Evolutionary conservation across 139 green algal genomes (phyloP), one percentile per base, ranked within the genome.

Genomic region (Bryopsis sp.): DNA sequence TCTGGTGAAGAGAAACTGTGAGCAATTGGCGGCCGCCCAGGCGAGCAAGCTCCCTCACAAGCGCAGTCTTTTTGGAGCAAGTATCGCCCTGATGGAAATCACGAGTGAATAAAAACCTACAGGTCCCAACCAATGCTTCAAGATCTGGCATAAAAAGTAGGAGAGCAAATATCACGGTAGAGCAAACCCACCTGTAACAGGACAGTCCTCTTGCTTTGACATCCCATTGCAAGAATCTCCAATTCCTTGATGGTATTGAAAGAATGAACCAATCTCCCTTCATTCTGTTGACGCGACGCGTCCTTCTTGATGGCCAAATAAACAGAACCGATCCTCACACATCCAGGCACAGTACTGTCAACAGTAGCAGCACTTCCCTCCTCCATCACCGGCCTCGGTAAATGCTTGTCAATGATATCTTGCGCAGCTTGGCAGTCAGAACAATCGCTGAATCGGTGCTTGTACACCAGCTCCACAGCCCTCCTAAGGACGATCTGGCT

Each of bases 61-160:
- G 47, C 15, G 48, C 32, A 39, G 72, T 78, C 65, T 78, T 78
- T 29, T 67, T 64, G 33, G 46, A 61, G 62, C 72, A 78, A 0
- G 75, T 80, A 24, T 69, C 58, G 22, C 75, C 65, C 58, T 77
- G 64, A n/a, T n/a, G n/a, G n/a, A n/a, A n/a, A n/a, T n/a, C n/a
- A n/a, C n/a, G n/a, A n/a, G n/a, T n/a, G n/a, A n/a, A n/a, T n/a
- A n/a, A n/a, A n/a, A n/a, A n/a, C n/a, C n/a, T n/a, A n/a, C n/a
- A n/a, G n/a, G n/a, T n/a, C n/a, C n/a, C n/a, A n/a, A n/a, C n/a
- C n/a, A n/a, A n/a, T n/a, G n/a, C n/a, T n/a, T n/a, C n/a, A n/a
- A n/a, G n/a, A n/a, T n/a, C n/a, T n/a, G n/a, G n/a, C n/a, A n/a
- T n/a, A n/a, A n/a, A n/a, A n/a, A n/a, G n/a, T n/a, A n/a, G n/a